These are phyloP conservation scores for Colletotrichum cordylinicola DNA, from an alignment of 2,329 filamentous ascomycete genomes.

Conservation along the genomic window DNA sequence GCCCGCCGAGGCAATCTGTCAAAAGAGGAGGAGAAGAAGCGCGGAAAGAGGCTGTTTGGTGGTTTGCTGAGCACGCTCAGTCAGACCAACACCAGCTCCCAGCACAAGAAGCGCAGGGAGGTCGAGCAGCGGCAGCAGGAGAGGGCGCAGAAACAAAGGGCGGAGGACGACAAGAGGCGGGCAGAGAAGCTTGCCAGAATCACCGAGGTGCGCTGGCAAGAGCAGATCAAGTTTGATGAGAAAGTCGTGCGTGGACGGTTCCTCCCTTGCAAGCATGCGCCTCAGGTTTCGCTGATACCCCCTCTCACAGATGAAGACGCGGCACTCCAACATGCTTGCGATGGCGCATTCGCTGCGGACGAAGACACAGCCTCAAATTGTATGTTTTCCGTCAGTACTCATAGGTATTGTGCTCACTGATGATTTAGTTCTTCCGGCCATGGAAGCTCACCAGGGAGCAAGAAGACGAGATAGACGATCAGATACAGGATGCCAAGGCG, in stretches of 20 bases:
- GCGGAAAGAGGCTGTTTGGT: conserved; percentile 86
- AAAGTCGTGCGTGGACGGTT: conserved; percentile 65
- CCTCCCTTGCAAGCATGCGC: not conserved
- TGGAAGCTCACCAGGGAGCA: conserved; percentile 77
- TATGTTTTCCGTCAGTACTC: conserved; percentile 50
- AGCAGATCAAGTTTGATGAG: conserved; percentile 79
- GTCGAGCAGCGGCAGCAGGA: conserved; percentile 84
- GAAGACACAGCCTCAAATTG: conserved; percentile 72
- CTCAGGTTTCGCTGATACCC: conserved; percentile 27
- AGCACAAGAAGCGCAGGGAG: conserved; percentile 75
- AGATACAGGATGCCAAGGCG: conserved; percentile 70
- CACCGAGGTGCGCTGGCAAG: conserved; percentile 63
- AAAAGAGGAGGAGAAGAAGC: conserved; percentile 76
- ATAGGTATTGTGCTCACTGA: not conserved
- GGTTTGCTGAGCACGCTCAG: conserved; percentile 79
- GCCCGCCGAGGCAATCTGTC: conserved; percentile 38
- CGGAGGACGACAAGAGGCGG: conserved; percentile 72
- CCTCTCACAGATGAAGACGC: conserved; percentile 69
- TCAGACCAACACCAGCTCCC: conserved; percentile 68
- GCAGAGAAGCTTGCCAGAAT: conserved; percentile 70
- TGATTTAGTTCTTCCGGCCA: conserved; percentile 80
- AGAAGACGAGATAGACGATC: conserved; percentile 72
- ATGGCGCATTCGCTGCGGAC: conserved; percentile 79
- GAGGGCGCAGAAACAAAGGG: conserved; percentile 74
- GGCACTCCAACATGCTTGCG: conserved; percentile 74